Evolutionary conservation across 106 monocot genomes (phyloP).

Genomic region (Amphibolis antarctica): DNA sequence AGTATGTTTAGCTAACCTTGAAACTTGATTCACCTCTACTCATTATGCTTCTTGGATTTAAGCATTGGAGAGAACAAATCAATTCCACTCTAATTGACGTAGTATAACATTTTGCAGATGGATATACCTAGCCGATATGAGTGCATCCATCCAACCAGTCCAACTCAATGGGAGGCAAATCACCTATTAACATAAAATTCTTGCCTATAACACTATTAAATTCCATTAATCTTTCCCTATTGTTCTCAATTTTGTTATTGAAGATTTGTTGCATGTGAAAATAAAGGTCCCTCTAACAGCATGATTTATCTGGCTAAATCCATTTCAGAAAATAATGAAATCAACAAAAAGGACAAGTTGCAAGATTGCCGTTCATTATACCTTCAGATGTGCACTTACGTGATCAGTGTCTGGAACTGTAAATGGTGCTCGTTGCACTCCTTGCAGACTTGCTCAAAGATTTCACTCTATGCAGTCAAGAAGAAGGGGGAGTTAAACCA

Average conservation of each 20-base stretch:
- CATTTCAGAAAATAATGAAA: background rate
- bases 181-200: background rate
- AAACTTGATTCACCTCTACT: too few relatives aligned
- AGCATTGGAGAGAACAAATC: too few relatives aligned
- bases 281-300: background rate
- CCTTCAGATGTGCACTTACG: constrained; percentile 13
- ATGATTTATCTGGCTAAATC: too few relatives aligned
- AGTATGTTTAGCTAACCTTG: too few relatives aligned
- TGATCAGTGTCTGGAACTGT: constrained; percentile 66
- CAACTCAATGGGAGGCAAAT: too few relatives aligned
- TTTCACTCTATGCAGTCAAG: constrained; percentile 43
- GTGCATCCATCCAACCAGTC: too few relatives aligned
- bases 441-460: constrained; percentile 71
- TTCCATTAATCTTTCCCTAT: background rate
- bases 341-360: background rate
- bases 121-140: too few relatives aligned
- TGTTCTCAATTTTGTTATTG: background rate
- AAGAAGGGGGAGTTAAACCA: background rate
- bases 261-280: background rate
- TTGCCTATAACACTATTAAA: background rate
- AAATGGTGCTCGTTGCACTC: constrained; percentile 73
- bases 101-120: too few relatives aligned
- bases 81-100: too few relatives aligned
- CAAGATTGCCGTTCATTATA: background rate
- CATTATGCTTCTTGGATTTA: too few relatives aligned